Conservation (phyloP, 2,329 filamentous ascomycete genomes). For the Epichloe sibirici region DNA sequence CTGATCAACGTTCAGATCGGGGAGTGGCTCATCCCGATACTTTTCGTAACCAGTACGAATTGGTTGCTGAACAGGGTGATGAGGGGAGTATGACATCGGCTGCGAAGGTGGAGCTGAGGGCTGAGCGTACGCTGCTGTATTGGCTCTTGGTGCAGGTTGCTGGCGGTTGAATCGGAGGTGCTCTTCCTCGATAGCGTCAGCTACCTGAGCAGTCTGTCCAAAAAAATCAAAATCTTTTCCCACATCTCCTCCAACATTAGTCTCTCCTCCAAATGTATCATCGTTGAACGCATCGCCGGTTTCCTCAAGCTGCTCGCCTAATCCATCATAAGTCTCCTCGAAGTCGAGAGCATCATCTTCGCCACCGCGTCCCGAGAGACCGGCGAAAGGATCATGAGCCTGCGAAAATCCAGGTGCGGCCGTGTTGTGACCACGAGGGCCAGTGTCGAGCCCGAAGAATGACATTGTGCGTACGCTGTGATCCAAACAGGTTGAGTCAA, state of each 20-base stretch:
- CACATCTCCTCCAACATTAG: slow-evolving; percentile 37
- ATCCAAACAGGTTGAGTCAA: neutral
- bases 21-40: slow-evolving; percentile 76
- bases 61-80: slow-evolving; percentile 40
- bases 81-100: slow-evolving; percentile 22
- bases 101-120: slow-evolving; percentile 20
- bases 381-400: slow-evolving; percentile 74
- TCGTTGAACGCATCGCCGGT: slow-evolving; percentile 92
- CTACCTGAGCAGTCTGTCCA: slow-evolving; percentile 77
- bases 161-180: slow-evolving; percentile 73
- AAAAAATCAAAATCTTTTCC: slow-evolving; percentile 99
- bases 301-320: slow-evolving; percentile 84
- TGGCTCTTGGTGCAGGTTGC: slow-evolving; percentile 40
- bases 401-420: slow-evolving; percentile 72
- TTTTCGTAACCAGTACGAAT: slow-evolving; percentile 80
- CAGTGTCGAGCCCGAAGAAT: slow-evolving; percentile 80
- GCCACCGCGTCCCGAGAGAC: slow-evolving; percentile 56
- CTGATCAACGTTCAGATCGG: slow-evolving; percentile 83
- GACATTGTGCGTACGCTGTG: slow-evolving; percentile 47
- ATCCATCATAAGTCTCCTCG: slow-evolving; percentile 92
- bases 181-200: slow-evolving; percentile 80
- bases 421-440: slow-evolving; percentile 45
- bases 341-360: slow-evolving; percentile 57
- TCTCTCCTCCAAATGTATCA: slow-evolving; percentile 63
- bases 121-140: slow-evolving; percentile 14